These are phyloP conservation scores for Handroanthus guayacan DNA, from an alignment of 257 asterid species.

Conservation along the genomic window DNA sequence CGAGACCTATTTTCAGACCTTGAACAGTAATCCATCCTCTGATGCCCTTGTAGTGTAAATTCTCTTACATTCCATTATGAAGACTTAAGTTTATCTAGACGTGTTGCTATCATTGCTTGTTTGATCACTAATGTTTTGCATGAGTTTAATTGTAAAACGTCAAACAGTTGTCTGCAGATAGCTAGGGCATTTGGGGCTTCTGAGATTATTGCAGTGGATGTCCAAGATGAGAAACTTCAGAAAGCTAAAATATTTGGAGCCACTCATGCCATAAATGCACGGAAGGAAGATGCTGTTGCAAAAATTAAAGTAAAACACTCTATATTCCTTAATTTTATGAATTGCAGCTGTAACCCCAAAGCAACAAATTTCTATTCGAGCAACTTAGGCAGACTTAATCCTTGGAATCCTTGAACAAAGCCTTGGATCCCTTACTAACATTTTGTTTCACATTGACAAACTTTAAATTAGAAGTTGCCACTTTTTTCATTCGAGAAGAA, in stretches of 20 bases:
- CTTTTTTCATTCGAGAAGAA: too few relatives aligned
- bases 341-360: not conserved
- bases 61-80: constrained; percentile 11
- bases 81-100: constrained; percentile 5
- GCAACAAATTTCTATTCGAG: not conserved
- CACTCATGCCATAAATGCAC: constrained; percentile 83
- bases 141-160: constrained; percentile 44
- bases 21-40: not conserved
- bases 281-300: constrained; percentile 73
- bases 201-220: constrained; percentile 94
- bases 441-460: not conserved
- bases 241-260: constrained; percentile 87
- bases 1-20: constrained; percentile 4
- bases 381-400: not conserved
- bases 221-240: constrained; percentile 89
- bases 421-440: not conserved
- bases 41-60: constrained; percentile 10
- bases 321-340: constrained; percentile 18
- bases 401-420: not conserved
- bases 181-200: constrained; percentile 99
- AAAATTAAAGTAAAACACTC: constrained; percentile 62
- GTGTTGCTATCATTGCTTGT: constrained; percentile 21
- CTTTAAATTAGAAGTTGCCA: not conserved
- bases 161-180: constrained; percentile 91
- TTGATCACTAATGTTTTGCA: constrained; percentile 24